Evolutionary conservation across 225 moss, liverwort and hornwort species (phyloP).

Genomic region (Pleurozium schreberi): DNA sequence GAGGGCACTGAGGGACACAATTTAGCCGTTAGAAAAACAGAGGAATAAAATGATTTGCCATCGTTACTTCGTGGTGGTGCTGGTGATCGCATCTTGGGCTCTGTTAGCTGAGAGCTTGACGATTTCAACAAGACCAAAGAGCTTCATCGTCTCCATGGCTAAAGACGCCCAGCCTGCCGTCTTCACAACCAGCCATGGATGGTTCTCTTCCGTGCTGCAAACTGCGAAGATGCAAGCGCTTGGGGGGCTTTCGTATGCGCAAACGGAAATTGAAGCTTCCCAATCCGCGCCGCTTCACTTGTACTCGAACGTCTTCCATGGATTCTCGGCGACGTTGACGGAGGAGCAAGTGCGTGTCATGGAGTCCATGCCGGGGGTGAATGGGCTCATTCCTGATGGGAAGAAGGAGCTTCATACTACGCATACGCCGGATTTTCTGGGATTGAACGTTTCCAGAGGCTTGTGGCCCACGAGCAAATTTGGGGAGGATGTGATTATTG

Average conservation of each 20-base stretch:
- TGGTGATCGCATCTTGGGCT: background rate
- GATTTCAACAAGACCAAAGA: conserved; percentile 1
- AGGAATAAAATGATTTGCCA: background rate
- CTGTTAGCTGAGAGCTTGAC: background rate
- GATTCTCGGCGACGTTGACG: conserved; percentile 40
- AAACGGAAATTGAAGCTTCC: background rate
- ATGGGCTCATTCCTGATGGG: conserved; percentile 29
- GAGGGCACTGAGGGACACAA: background rate
- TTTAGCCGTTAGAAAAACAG: background rate
- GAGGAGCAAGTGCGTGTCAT: conserved; percentile 32
- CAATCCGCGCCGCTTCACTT: conserved; percentile 27
- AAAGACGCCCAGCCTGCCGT: conserved; percentile 13
- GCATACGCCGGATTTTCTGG: conserved; percentile 43
- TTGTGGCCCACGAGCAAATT: conserved; percentile 39
- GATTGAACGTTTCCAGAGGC: conserved; percentile 20
- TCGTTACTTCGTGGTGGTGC: background rate
- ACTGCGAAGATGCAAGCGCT: conserved; percentile 24
- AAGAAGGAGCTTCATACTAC: conserved; percentile 45
- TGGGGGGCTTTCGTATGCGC: conserved; percentile 7
- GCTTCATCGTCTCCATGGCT: conserved; percentile 36
- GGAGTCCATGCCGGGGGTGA: conserved; percentile 39
- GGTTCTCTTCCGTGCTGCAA: conserved; percentile 38
- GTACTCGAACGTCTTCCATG: conserved; percentile 42
- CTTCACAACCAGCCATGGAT: conserved; percentile 24
- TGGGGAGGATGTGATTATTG: conserved; percentile 48